phyloP scores from a whole-genome alignment of 1,284 basidiomycete genomes.

The Sutorius eximius region DNA sequence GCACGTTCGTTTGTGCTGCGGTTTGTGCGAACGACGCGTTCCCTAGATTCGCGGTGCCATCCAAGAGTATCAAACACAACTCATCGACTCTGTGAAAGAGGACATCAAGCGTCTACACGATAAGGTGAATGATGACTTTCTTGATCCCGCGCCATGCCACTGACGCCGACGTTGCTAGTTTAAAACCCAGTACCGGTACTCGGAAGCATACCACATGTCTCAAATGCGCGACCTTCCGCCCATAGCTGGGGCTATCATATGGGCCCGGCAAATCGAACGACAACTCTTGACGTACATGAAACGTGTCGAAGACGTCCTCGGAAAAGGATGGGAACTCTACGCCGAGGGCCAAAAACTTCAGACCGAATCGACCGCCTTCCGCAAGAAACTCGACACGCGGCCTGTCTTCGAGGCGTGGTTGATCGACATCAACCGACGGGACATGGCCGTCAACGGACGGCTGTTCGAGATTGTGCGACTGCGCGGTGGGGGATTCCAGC shows the following conservation, averaged over 20 bases:
- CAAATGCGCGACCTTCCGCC: conserved; percentile 97
- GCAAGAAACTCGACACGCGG: conserved; percentile 92
- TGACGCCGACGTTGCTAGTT: conserved; percentile 51
- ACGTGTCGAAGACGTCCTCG: conserved; percentile 98
- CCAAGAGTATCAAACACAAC: conserved; percentile 97
- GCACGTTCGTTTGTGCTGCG: conserved; percentile 12
- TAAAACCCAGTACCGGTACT: conserved; percentile 92
- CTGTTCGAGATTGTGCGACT: conserved; percentile 92
- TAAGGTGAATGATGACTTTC: conserved; percentile 54
- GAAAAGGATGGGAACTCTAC: conserved; percentile 97
- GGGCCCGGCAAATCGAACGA: conserved; percentile 97
- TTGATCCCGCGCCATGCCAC: conserved; percentile 5
- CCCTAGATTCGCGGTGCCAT: conserved; percentile 90
- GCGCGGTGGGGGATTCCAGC: conserved; percentile 80
- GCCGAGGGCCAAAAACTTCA: conserved; percentile 98
- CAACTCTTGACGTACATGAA: conserved; percentile 98
- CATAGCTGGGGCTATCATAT: conserved; percentile 96
- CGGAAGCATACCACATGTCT: conserved; percentile 97
- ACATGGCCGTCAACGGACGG: conserved; percentile 91
- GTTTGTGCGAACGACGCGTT: not conserved
- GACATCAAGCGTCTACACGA: conserved; percentile 95
- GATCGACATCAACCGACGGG: conserved; percentile 89
- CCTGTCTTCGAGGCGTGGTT: conserved; percentile 97
- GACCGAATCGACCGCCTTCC: conserved; percentile 88
- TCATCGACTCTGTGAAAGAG: conserved; percentile 97